A percentile compares a stretch with the other conserved stretches of the same genome.
Conservation (phyloP, 2,329 filamentous ascomycete genomes). For the Fusarium penzigii region DNA sequence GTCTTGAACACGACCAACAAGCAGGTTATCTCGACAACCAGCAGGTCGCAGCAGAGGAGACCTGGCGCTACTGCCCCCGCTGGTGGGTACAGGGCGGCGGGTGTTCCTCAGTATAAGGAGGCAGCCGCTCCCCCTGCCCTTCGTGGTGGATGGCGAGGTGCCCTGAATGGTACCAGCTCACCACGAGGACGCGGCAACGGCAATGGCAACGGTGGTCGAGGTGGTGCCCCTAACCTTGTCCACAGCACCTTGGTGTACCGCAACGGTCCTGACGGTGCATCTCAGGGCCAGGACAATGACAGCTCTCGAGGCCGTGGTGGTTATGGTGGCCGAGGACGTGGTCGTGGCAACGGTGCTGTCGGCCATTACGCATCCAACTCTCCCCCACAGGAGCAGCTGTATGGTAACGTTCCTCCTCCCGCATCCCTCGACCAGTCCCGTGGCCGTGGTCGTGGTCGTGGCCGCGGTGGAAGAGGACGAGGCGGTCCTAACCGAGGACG, state of each 20-base stretch:
- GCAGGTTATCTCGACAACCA: constrained; percentile 74
- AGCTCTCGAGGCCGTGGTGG: constrained; percentile 25
- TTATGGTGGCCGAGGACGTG: constrained; percentile 35
- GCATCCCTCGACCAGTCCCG: constrained; percentile 51
- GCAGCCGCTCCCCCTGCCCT: constrained; percentile 56
- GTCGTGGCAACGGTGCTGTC: constrained; percentile 30
- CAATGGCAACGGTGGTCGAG: constrained; percentile 37
- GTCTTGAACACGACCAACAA: constrained; percentile 84
- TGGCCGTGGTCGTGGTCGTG: constrained; percentile 42
- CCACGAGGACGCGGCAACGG: constrained; percentile 41
- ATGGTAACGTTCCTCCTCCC: constrained; percentile 63
- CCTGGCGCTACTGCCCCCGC: constrained; percentile 50
- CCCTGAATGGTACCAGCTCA: constrained; percentile 48
- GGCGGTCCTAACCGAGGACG: constrained; percentile 38
- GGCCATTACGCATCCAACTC: constrained; percentile 17
- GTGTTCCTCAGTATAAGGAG: constrained; percentile 63
- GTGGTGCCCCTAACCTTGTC: constrained; percentile 45
- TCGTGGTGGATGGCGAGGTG: constrained; percentile 59
- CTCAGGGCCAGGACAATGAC: constrained; percentile 31
- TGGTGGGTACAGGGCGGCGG: constrained; percentile 52
- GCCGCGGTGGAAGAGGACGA: constrained; percentile 42
- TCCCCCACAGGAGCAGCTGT: constrained; percentile 36
- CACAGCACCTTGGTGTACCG: constrained; percentile 58
- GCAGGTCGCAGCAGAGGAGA: constrained; percentile 50
- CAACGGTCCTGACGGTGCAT: constrained; percentile 34